Evolutionary conservation across 2,329 filamentous ascomycete genomes (phyloP).

Genomic region (Elsinoe necatrix): DNA sequence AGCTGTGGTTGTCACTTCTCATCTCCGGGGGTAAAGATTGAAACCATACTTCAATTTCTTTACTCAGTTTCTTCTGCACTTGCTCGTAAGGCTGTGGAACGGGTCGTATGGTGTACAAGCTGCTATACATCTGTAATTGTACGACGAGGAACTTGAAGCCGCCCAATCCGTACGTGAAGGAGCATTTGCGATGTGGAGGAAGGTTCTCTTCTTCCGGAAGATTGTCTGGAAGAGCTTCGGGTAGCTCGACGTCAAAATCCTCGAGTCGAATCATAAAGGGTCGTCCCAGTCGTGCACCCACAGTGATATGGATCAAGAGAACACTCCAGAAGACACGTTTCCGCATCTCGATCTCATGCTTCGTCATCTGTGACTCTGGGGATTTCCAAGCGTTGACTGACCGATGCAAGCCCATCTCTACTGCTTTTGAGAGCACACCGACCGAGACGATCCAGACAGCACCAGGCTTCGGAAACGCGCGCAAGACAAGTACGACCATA

Average conservation of each 20-base stretch:
- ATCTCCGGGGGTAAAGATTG: constrained; percentile 56
- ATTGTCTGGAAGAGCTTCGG: constrained; percentile 62
- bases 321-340: constrained; percentile 73
- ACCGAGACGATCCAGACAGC: constrained; percentile 61
- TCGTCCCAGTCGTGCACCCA: constrained; percentile 66
- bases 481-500: constrained; percentile 62
- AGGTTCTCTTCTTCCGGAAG: constrained; percentile 50
- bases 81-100: constrained; percentile 55
- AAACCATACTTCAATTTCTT: constrained; percentile 54
- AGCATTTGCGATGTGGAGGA: constrained; percentile 47
- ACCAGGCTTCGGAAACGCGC: constrained; percentile 71
- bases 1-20: constrained; percentile 38
- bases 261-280: constrained; percentile 66
- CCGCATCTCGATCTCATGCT: constrained; percentile 61
- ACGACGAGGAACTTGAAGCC: constrained; percentile 58
- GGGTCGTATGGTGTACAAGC: constrained; percentile 62
- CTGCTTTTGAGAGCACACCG: constrained; percentile 57
- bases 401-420: constrained; percentile 69
- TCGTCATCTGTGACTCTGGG: constrained; percentile 40
- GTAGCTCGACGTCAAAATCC: constrained; percentile 72
- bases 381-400: constrained; percentile 53
- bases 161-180: constrained; percentile 58
- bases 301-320: constrained; percentile 55
- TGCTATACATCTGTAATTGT: constrained; percentile 65
- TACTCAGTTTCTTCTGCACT: constrained; percentile 57